Base-by-base conservation (phyloP, 108 stramenopile genomes). In the Aureococcus anophagefferens region DNA sequence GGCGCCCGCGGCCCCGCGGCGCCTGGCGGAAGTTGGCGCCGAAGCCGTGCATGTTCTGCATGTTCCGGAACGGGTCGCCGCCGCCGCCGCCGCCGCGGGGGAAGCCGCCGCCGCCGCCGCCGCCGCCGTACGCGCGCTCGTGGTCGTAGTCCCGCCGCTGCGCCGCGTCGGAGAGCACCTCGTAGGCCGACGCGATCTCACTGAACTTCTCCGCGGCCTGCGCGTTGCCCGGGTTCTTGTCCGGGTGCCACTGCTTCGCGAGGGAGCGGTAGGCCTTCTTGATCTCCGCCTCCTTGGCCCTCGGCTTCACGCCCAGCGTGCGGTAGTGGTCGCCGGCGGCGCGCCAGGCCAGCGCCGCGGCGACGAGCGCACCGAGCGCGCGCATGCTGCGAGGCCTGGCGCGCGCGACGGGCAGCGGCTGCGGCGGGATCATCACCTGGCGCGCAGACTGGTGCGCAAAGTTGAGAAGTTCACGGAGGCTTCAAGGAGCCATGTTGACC, bases 171-270 rank as follows among this genome's bases (percentile, higher is more conserved):
- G 30, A 35, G 5, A 77, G 63, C 5, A 77, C 76, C 69, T 77
- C 69, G 72, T 77, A 72, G 21, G 76, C 76, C 33, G 65, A 11
- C 30, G 76, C 65, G 30, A 77, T 29, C 14, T 7, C 66, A 40
- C 66, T 45, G 46, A 77, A 76, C 72, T 72, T n/a, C 59, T 68
- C 67, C 29, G 76, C 71, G 21, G n/a, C 67, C 35, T 72, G 72
- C n/a, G 40, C 21, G 34, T 72, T 67, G 17, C 70, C 69, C 37
- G 37, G 37, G 51, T 28, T 28, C 51, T 74, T 65, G 68, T 87
- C 86, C 32, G 86, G 86, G 79, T 87, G 86, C 62, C 79, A 83
- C 79, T 59, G 51, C 51, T 59, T 59, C 51, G 40, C 40, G 40
- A 44, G 40, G 40, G 5, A 5, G 40, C 51, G 14, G 51, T 59